These are phyloP conservation scores for Botryotinia calthae DNA, from an alignment of 2,329 filamentous ascomycete genomes.

Conservation along the genomic window DNA sequence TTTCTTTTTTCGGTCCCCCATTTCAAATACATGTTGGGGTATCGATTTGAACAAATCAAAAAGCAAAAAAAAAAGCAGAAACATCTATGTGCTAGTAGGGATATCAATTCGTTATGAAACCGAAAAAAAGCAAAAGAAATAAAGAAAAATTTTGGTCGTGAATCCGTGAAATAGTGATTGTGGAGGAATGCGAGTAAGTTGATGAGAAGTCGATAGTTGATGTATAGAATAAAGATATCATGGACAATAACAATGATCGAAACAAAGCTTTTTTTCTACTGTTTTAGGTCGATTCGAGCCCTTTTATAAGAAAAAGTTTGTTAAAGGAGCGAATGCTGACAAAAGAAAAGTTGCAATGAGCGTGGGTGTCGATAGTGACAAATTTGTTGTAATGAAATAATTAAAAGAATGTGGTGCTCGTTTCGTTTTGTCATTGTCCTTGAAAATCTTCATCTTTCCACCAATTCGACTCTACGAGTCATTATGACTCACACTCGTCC, in stretches of 20 bases:
- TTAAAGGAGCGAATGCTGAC: constrained; percentile 33
- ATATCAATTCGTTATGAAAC: constrained; percentile 26
- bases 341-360: constrained; percentile 37
- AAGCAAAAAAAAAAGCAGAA: constrained; percentile 18
- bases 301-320: constrained; percentile 35
- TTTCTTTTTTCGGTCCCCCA: constrained; percentile 8
- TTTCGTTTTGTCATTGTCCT: constrained; percentile 30
- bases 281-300: constrained; percentile 10
- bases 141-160: not conserved
- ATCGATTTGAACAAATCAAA: constrained; percentile 1
- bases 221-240: constrained; percentile 8
- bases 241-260: constrained; percentile 14
- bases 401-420: constrained; percentile 38
- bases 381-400: constrained; percentile 22
- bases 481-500: constrained; percentile 35
- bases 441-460: constrained; percentile 17
- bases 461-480: not conserved
- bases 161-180: not conserved
- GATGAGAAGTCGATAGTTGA: not conserved
- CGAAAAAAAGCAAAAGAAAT: constrained; percentile 7
- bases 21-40: constrained; percentile 5
- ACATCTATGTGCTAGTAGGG: constrained; percentile 32
- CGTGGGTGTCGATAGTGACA: constrained; percentile 35
- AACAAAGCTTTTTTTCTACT: constrained; percentile 11
- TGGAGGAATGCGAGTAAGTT: not conserved